Base-by-base conservation (phyloP, 768 basidiomycete genomes). In the Hericium erinaceus region DNA sequence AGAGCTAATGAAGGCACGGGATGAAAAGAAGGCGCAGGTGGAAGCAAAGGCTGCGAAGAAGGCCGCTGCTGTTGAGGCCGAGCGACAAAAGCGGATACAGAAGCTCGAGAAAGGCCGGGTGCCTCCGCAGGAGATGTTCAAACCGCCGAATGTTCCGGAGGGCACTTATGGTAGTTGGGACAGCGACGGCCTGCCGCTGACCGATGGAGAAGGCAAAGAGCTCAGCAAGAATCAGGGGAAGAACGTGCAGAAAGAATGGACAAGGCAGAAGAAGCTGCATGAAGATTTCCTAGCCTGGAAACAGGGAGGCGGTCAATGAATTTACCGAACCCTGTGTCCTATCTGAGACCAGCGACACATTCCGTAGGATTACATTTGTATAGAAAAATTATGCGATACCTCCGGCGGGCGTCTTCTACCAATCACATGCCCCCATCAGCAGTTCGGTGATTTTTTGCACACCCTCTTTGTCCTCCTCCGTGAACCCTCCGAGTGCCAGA, bases 21-120 rank as follows among this genome's bases (percentile, higher is more conserved):
- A 98, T 60, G 94, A 94, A 66, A 98, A 97, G 73, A 80, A 82
- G 6, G 86, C 83, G 3, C 78, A 79, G 52, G 75, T 75, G 16
- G 85, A 87, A 59, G 90, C 83, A 18, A 95, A 93, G 66, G 80
- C 80, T 2, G 84, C 82, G 15, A 87, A 87, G 68, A 95, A 94
- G 67, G 85, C 84, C 26, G 88, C 83, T 0, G 72, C 79, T 18
- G 79, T 77, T 11, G 84, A 84, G 62, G 81, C 79, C 15, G 84
- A 81, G 67, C 80, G 79, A 39, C 79, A 81, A 55, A 89, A 87
- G 67, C 82, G 83, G 58, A 68, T 83, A 22, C 83, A 83, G 57
- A 88, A 87, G 69, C 74, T 98, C n/a, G 92, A 95, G 69, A 90
- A 85, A 67, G 94, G 93, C 3, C 83, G 84, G 39, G 66, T 85